Evolutionary conservation across 495 filamentous ascomycete species (phyloP).

Genomic region (Penicillium chermesinum): DNA sequence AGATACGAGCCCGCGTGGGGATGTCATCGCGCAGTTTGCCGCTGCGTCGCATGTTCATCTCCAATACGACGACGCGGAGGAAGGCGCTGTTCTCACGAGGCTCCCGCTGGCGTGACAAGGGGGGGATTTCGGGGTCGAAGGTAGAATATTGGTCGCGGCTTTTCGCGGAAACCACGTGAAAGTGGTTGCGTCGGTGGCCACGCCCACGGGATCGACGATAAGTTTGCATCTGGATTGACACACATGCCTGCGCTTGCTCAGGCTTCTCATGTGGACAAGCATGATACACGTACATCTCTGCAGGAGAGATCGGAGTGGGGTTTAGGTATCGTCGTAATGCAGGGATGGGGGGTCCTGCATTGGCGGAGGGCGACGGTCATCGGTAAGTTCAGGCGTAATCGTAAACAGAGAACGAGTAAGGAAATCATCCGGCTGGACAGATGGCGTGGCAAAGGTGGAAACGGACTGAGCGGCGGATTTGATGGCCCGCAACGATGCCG

Average conservation of each 20-base stretch:
- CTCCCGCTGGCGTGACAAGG: conserved; percentile 72
- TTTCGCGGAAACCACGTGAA: conserved; percentile 25
- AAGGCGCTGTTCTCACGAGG: conserved; percentile 92
- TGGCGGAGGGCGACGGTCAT: conserved; percentile 80
- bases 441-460: conserved; percentile 65
- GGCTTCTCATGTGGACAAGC: conserved; percentile 38
- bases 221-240: conserved; percentile 84
- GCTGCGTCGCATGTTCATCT: conserved; percentile 92
- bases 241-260: conserved; percentile 42
- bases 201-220: conserved; percentile 48
- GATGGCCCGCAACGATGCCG: conserved; percentile 81
- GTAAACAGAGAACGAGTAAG: conserved; percentile 79
- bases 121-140: conserved; percentile 38
- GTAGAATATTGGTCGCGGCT: conserved; percentile 36
- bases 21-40: conserved; percentile 85
- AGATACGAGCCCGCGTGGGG: conserved; percentile 77
- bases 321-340: conserved; percentile 91
- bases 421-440: conserved; percentile 80
- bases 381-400: conserved; percentile 75
- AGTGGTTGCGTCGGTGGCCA: conserved; percentile 30
- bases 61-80: conserved; percentile 86
- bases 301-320: conserved; percentile 62
- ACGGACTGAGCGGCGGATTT: conserved; percentile 81
- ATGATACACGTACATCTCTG: conserved; percentile 59
- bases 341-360: conserved; percentile 69